Base-by-base conservation (phyloP, 192 early-diverging fungal species). In the Haplosporangium gracile region DNA sequence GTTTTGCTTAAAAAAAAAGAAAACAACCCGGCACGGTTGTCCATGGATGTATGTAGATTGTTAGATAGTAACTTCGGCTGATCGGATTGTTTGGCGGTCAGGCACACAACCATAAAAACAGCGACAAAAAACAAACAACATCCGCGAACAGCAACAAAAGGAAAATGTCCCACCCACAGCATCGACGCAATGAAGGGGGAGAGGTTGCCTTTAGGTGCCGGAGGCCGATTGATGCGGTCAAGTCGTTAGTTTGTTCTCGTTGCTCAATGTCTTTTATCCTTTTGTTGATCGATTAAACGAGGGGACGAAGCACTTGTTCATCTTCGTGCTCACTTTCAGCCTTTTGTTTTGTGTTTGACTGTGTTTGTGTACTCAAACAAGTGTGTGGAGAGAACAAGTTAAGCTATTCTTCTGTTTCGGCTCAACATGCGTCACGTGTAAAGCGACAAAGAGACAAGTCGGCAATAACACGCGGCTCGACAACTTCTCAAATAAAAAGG, bases 31-130 rank as follows among this genome's bases (percentile, higher is more conserved):
- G 57, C 24, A 65, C 60, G 29, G 26, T 32, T 65, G 29, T 60
- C 24, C 1, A 57, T 60, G 53, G 53, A 1, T 45, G 43, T 60
- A 11, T 26, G 55, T 60, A 60, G 16, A 60, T 24, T 26, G n/a
- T 10, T 51, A 18, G 49, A 18, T 51, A 4, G n/a, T 3, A 6
- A 1, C 29, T 32, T 65, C 60, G 60, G 60, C 60, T 65, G 60
- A 65, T 65, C 60, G 60, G 29, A 65, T 65, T 65, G 60, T 65
- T 65, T n/a, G n/a, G 60, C 32, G n/a, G 60, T 65, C 60, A 65
- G 29, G 29, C 26, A 65, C 60, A 15, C 1, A 65, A 32, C 60
- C 60, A 51, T 32, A 60, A 8, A 2, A 26, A 26, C n/a, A 26
- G 32, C 1, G 26, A 32, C 26, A 15, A 32, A 65, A 60, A 60